Evolutionary conservation across 148 eudicot species (phyloP), one percentile per base, ranked within the genome.

Genomic region (Polygonum maritimum): DNA sequence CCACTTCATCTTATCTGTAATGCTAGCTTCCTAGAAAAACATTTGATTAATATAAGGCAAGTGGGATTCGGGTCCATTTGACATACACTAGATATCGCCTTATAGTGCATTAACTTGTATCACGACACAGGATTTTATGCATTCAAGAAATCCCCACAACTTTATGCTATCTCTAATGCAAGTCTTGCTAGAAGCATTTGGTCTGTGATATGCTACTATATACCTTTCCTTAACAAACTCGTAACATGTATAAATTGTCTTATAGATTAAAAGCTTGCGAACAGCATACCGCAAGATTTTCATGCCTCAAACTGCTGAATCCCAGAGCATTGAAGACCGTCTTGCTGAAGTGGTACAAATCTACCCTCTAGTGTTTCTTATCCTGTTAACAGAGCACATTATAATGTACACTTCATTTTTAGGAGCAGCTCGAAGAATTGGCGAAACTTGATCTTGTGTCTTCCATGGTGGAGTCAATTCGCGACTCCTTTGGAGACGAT

Each of bases 221-320:
- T 73, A 49, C 1, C 67, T 31, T 26, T 48, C 63, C 74, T 44
- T 49, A 69, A 57, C 33, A 57, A 57, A 49, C 3, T 49, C 3
- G 63, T 57, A 57, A 57, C 60, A 54, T 54, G 60, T 54, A 54
- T 18, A 19, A 21, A 31, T 11, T 31, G 69, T 33, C 13, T 52
- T 40, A 65, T 84, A 94, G 98, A 88, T 95, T 78, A 90, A 78
- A 84, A 85, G 91, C 83, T 83, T 95, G 79, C 86, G 94, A 84
- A 85, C 88, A 69, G 97, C 99, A 51, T 95, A 92, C 80, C 87
- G 97, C 54, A 92, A 84, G 84, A 87, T 92, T 78, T 95, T 95
- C 86, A 90, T 95, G 92, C 84, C 96, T 21, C 75, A 51, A 44
- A 79, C 75, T 79, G 79, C 85, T 77, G 86, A 84, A 69, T 79